A percentile compares a stretch with the other conserved stretches of the same genome.
Conservation (phyloP, 1,139 yeast genomes). For the Yamadazyma kanchanaburiensis region DNA sequence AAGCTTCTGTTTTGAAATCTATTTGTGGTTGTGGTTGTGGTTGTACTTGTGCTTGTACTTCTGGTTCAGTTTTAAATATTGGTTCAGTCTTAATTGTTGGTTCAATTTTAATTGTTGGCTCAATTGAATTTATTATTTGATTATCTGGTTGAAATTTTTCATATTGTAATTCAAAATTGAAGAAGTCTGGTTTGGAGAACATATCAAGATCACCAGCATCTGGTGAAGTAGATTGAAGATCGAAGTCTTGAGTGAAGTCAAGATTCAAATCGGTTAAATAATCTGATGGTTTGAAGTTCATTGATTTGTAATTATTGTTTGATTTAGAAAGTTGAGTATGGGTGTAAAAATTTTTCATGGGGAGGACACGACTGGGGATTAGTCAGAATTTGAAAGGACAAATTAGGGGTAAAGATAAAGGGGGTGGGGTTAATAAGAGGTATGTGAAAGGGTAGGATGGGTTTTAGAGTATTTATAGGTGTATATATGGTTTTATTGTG, state of each 20-base stretch:
- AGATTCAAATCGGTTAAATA: slow-evolving; percentile 40
- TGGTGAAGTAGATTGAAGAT: not conserved
- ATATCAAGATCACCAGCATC: slow-evolving; percentile 36
- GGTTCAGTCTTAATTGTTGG: slow-evolving; percentile 1
- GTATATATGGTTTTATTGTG: no score
- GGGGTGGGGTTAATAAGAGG: no score
- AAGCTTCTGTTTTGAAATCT: not conserved
- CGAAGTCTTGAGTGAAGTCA: slow-evolving; percentile 23
- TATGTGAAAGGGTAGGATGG: no score
- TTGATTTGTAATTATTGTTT: no score
- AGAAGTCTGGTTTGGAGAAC: slow-evolving; percentile 45
- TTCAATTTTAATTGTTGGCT: not conserved
- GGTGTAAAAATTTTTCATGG: no score
- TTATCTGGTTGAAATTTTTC: not conserved
- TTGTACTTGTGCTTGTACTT: not conserved
- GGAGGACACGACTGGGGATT: no score
- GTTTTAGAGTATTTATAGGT: no score
- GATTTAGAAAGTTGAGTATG: no score
- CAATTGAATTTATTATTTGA: no score
- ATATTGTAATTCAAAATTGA: slow-evolving; percentile 35
- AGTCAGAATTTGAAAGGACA: no score
- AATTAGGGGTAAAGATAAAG: no score
- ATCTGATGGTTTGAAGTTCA: slow-evolving; percentile 45
- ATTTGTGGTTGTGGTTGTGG: no score
- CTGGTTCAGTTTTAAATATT: not conserved